Evolutionary conservation across 768 basidiomycete species (phyloP).

Genomic region (Gloeopeniophorella convolvens): DNA sequence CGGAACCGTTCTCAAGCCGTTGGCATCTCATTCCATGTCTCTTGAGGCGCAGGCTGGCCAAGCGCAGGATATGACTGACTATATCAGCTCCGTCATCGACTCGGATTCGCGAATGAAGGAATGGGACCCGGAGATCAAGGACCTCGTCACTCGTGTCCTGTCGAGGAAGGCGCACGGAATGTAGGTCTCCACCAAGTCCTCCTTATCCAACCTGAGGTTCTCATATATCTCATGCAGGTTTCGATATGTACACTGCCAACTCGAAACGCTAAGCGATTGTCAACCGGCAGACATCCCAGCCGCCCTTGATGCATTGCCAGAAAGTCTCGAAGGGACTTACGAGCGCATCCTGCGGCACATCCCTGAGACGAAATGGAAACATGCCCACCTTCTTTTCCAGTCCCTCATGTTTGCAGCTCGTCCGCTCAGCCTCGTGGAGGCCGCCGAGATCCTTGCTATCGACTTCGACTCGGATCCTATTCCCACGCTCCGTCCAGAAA

Average conservation of each 20-base stretch:
- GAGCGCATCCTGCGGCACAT: not conserved
- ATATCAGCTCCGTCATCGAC: not conserved
- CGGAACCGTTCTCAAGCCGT: no score
- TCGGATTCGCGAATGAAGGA: no score
- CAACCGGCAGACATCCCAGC: not conserved
- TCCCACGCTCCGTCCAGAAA: no score
- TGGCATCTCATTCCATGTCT: no score
- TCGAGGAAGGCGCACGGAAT: not conserved
- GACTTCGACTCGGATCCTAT: no score
- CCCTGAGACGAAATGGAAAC: not conserved
- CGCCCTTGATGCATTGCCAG: not conserved
- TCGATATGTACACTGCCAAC: not conserved
- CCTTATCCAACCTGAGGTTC: not conserved
- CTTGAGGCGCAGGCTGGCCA: no score
- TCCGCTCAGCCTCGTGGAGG: not conserved
- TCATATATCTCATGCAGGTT: not conserved
- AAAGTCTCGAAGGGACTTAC: not conserved
- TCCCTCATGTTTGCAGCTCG: not conserved
- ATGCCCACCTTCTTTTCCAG: not conserved
- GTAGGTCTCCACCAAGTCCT: not conserved
- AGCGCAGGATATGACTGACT: not conserved
- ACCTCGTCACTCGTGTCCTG: not conserved
- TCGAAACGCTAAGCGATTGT: not conserved
- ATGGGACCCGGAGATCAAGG: not conserved
- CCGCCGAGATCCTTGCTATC: not conserved